Conservation (phyloP, 2,329 filamentous ascomycete genomes). For the Claviceps purpurea region DNA sequence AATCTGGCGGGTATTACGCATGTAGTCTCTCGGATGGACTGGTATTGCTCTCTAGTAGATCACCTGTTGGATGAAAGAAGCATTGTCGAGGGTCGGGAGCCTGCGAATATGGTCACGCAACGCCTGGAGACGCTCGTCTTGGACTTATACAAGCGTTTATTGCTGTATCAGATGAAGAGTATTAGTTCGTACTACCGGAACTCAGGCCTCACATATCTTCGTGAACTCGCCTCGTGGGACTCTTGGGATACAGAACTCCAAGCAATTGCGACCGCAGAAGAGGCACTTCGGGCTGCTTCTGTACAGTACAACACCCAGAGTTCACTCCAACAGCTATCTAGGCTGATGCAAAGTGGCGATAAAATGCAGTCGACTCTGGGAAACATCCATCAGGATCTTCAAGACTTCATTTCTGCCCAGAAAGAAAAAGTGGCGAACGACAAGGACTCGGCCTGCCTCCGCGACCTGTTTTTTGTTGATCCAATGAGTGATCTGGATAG, state of each 20-base stretch:
- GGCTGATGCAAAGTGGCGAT: slow-evolving; percentile 6
- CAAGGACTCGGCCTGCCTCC: slow-evolving; percentile 7
- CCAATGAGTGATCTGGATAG: slow-evolving; percentile 7
- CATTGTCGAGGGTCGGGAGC: slow-evolving; percentile 5
- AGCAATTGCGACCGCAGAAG: slow-evolving; percentile 5
- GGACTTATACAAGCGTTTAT: slow-evolving; percentile 6
- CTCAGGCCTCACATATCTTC: slow-evolving; percentile 6
- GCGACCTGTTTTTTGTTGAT: slow-evolving; percentile 7
- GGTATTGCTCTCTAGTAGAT: slow-evolving; percentile 7
- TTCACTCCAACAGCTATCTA: slow-evolving; percentile 5
- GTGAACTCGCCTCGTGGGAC: slow-evolving; percentile 6
- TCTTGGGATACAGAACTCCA: slow-evolving; percentile 5
- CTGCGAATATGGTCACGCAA: slow-evolving; percentile 2
- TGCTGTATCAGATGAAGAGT: slow-evolving; percentile 8
- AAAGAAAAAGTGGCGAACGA: slow-evolving; percentile 7
- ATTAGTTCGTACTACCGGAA: slow-evolving; percentile 6
- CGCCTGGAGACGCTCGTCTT: slow-evolving; percentile 6
- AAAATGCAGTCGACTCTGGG: slow-evolving; percentile 7
- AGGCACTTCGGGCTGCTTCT: slow-evolving; percentile 5
- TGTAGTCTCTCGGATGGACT: slow-evolving; percentile 7
- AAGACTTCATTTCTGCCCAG: slow-evolving; percentile 7
- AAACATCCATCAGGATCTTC: slow-evolving; percentile 8
- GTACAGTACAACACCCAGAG: slow-evolving; percentile 7
- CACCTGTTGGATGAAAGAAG: slow-evolving; percentile 7
- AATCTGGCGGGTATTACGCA: slow-evolving; percentile 7